Base-by-base conservation (phyloP, 2,329 filamentous ascomycete genomes). In the Chaetomiaceae sp. region DNA sequence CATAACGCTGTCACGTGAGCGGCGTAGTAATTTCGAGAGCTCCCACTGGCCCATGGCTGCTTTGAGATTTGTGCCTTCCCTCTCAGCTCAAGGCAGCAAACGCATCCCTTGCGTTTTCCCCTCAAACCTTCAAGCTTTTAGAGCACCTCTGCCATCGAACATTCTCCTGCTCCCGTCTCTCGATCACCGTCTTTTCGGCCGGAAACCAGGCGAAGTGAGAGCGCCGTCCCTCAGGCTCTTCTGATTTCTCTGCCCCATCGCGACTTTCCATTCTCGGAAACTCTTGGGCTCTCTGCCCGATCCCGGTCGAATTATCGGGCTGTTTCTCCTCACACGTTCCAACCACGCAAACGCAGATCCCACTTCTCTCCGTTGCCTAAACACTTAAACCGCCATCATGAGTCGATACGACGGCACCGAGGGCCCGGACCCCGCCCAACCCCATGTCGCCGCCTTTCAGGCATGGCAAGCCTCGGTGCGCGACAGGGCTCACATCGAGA, bases 381-480 rank as follows among this genome's bases (percentile, higher is more conserved):
- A 6, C 29, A 46, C 12, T 46, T 46, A 48, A 53, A 40, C 27
- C 47, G 27, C 29, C 53, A 55, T 29, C 47, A 57, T 56, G 54
- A 57, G 37, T 45, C 29, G 51, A 11, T 54, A 51, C 33, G 51
- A 57, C 17, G 50, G 14, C 19, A 27, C 31, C 2, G 51, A 57
- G 12, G 49, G n/a, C 20, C 7, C 33, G 22, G 55, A 60, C 43
- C 58, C 57, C 9, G 47, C 56, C 5, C 45, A 57, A 22, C 29
- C 34, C 11, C 55, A 56, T 39, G 9, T 56, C 6, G 40, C 47
- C 6, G 34, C 54, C 15, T 55, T 54, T 17, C 33, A 54, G 1
- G 20, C 52, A 1, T 62, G 58, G 53, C 48, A 55, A 15, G 29
- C 29, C 8, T 25, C 44, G 4, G 40, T 52, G 4, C 29, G 15